phyloP scores from a whole-genome alignment of 257 asterid genomes.

The Penstemon davidsonii region DNA sequence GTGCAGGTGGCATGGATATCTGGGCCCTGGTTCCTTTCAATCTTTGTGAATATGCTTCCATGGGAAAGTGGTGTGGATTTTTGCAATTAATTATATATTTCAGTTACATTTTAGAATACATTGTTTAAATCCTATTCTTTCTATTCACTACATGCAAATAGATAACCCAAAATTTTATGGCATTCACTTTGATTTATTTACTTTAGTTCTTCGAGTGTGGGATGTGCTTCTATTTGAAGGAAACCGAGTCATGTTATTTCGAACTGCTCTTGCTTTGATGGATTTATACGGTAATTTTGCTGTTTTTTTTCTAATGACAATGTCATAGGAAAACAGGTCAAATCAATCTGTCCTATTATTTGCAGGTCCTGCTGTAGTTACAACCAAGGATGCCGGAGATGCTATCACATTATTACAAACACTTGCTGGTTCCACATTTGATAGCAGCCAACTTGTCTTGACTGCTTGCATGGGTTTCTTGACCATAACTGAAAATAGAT shows the following conservation, averaged over 20 bases:
- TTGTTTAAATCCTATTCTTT: constrained; percentile 14
- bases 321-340: constrained; percentile 22
- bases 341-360: constrained; percentile 21
- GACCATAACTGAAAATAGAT: constrained; percentile 63
- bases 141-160: constrained; percentile 15
- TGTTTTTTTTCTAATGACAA: not conserved
- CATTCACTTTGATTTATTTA: constrained; percentile 14
- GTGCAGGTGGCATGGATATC: constrained; percentile 90
- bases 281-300: constrained; percentile 75
- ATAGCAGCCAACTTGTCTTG: constrained; percentile 94
- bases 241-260: constrained; percentile 91
- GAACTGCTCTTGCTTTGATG: constrained; percentile 91
- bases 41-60: constrained; percentile 82
- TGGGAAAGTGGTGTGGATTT: constrained; percentile 90
- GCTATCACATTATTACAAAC: constrained; percentile 78
- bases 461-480: constrained; percentile 91
- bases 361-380: constrained; percentile 82
- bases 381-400: constrained; percentile 91
- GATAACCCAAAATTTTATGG: not conserved
- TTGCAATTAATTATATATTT: constrained; percentile 25
- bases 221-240: constrained; percentile 95
- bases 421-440: constrained; percentile 82
- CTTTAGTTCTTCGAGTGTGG: constrained; percentile 90
- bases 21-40: constrained; percentile 91
- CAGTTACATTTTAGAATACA: constrained; percentile 9